Conservation (phyloP, 2,329 filamentous ascomycete genomes). For the Sporothrix dimorphospora region DNA sequence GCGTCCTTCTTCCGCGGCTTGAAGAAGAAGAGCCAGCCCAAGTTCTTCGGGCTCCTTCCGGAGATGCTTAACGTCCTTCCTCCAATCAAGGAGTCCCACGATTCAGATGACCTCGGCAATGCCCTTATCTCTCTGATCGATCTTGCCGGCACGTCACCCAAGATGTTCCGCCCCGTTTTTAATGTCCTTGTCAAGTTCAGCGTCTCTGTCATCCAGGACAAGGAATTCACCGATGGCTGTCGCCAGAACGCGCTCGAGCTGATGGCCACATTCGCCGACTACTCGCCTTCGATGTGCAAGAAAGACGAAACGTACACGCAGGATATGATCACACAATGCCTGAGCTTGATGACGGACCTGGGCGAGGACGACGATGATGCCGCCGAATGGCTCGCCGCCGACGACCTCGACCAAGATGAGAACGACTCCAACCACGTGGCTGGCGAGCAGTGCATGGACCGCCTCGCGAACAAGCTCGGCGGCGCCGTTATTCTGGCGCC, state of each 20-base stretch:
- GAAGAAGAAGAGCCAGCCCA: conserved; percentile 81
- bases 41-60: conserved; percentile 84
- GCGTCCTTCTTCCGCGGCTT: conserved; percentile 93
- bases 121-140: conserved; percentile 91
- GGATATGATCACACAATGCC: conserved; percentile 97
- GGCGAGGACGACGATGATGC: conserved; percentile 94
- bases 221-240: conserved; percentile 86
- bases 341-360: conserved; percentile 97
- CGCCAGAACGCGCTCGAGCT: conserved; percentile 94
- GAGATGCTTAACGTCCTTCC: conserved; percentile 93
- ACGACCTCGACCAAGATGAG: conserved; percentile 94
- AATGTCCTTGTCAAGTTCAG: conserved; percentile 90
- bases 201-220: conserved; percentile 92
- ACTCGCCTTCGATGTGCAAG: conserved; percentile 89
- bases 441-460: conserved; percentile 97
- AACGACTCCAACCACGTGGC: conserved; percentile 97
- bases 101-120: conserved; percentile 89
- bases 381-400: conserved; percentile 86
- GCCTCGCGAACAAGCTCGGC: conserved; percentile 93
- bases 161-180: conserved; percentile 98
- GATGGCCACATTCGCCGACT: conserved; percentile 97
- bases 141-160: conserved; percentile 88
- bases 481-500: conserved; percentile 90
- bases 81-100: conserved; percentile 86
- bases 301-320: conserved; percentile 90